Base-by-base conservation (phyloP, 2,329 filamentous ascomycete species). In the Claviceps lovelessii region DNA sequence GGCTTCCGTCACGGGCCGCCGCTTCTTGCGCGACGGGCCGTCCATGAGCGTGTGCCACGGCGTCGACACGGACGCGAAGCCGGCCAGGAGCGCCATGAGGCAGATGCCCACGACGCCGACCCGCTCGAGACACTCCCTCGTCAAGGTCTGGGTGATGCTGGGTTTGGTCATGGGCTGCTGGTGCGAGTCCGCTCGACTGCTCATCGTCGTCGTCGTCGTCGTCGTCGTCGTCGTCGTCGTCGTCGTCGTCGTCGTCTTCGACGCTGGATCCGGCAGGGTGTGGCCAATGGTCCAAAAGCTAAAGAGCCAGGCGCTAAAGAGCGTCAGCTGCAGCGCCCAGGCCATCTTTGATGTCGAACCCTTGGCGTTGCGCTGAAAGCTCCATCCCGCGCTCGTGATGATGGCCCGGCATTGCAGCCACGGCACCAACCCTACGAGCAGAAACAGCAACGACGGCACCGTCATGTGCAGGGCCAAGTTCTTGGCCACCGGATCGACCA, bases 31-130 rank as follows among this genome's bases (percentile, higher is more conserved):
- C 10, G 70, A 65, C 49, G 80, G 73, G 44, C 78, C 79, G 35
- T 83, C 81, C 29, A 82, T 79, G 68, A 94, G 88, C 0, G 81
- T 88, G 64, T 94, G 86, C 88, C 89, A 95, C 1, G 90, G 82
- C 1, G 86, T 85, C 29, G 86, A 90, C 39, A 94, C 86, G n/a
- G 88, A 88, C 6, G 89, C 89, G 63, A 94, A 95, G 0, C 89
- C 89, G 7, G 88, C 88, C n/a, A 95, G 73, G 15, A 90, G 77
- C 17, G 88, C 89, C 88, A 95, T 94, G 53, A 93, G 71, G 50
- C 85, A 84, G 55, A 93, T 89, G 4, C 89, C 89, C 58, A 94
- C 88, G 45, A 95, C 84, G 13, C 88, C 89, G 31, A 95, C 83
- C 48, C 89, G 71, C 65, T 84, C 80, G 41, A 85, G 70, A 59